Evolutionary conservation across 345 rosid species (phyloP).

Genomic region (Moricandia arvensis): DNA sequence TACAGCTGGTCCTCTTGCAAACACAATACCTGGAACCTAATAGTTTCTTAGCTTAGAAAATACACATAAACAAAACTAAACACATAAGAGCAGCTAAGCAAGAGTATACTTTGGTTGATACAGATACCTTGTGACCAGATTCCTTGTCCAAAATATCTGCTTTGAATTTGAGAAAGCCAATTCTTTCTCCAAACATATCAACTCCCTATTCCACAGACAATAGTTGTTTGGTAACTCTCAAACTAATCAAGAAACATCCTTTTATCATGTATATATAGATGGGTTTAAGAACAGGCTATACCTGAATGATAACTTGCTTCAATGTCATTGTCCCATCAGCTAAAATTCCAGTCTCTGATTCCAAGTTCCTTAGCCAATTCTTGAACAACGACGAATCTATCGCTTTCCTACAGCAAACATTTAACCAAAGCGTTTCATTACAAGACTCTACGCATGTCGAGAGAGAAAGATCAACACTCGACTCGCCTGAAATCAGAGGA

Average conservation of each 20-base stretch:
- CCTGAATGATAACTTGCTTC: conserved; percentile 77
- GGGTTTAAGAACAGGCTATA: background rate
- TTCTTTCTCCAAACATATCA: conserved; percentile 78
- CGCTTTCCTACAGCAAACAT: conserved; percentile 47
- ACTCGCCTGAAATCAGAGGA: conserved; percentile 66
- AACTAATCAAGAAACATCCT: background rate
- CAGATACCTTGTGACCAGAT: conserved; percentile 62
- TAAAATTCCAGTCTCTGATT: conserved; percentile 70
- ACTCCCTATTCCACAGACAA: conserved; percentile 55
- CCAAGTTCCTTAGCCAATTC: conserved; percentile 81
- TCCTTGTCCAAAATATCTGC: conserved; percentile 67
- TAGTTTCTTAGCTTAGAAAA: conserved; percentile 37
- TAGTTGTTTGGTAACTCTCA: background rate
- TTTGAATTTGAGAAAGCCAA: conserved; percentile 87
- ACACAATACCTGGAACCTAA: conserved; percentile 97
- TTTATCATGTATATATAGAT: background rate
- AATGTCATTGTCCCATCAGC: conserved; percentile 53
- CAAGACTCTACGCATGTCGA: background rate
- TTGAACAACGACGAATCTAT: conserved; percentile 72
- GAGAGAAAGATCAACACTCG: background rate
- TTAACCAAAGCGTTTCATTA: background rate
- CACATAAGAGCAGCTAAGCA: background rate
- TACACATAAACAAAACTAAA: background rate
- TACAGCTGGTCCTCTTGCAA: conserved; percentile 92
- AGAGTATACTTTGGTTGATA: background rate